Evolutionary conservation across 2,329 filamentous ascomycete genomes (phyloP).

Genomic region (Diaporthe aspalathi): DNA sequence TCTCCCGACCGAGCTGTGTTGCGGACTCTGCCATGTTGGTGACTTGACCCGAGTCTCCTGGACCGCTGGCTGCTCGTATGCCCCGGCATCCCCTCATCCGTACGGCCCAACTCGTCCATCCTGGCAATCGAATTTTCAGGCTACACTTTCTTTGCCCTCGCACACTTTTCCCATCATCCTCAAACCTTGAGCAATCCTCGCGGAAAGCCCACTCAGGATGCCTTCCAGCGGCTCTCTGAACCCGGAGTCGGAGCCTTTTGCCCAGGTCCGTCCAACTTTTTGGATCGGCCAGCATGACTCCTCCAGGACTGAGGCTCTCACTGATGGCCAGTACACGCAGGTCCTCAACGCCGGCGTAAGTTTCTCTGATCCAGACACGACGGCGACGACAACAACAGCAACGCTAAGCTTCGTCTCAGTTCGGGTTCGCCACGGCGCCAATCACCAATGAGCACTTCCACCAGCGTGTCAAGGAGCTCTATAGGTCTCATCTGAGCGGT

Average conservation of each 20-base stretch:
- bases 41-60: neutral
- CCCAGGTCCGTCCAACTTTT: constrained; percentile 59
- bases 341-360: constrained; percentile 77
- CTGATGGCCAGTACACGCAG: constrained; percentile 72
- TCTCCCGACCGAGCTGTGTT: neutral
- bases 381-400: too few relatives aligned
- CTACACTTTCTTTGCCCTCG: constrained; percentile 29
- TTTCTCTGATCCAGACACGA: constrained; percentile 41
- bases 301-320: constrained; percentile 68
- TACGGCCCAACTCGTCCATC: constrained; percentile 12
- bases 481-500: constrained; percentile 66
- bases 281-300: constrained; percentile 82
- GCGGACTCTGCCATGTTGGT: neutral
- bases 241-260: constrained; percentile 46
- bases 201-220: constrained; percentile 35
- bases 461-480: constrained; percentile 71
- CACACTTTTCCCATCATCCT: neutral
- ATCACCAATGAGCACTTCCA: constrained; percentile 82
- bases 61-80: neutral
- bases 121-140: constrained; percentile 30
- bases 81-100: constrained; percentile 15
- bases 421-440: constrained; percentile 81
- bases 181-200: constrained; percentile 26
- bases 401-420: constrained; percentile 59
- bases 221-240: constrained; percentile 42